Conservation (phyloP, 2,329 filamentous ascomycete species). For the Daldinia sp. region DNA sequence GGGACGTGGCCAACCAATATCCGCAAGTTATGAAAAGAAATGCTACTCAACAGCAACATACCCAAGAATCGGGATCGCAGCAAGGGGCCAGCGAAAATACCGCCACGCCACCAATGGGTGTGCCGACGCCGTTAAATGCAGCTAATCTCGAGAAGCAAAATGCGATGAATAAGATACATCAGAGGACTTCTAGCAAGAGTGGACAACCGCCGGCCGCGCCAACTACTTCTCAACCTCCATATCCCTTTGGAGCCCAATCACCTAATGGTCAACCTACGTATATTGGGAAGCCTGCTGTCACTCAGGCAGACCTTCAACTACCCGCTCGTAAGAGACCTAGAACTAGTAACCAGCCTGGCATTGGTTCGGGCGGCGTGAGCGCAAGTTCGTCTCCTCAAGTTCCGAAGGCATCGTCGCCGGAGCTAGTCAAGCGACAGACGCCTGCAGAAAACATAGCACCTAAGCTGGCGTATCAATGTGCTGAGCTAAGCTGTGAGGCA, state of each 20-base stretch:
- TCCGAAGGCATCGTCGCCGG: constrained; percentile 58
- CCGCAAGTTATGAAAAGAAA: constrained; percentile 44
- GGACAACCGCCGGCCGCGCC: constrained; percentile 64
- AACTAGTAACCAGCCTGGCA: constrained; percentile 51
- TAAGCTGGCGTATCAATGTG: constrained; percentile 59
- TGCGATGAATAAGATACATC: constrained; percentile 57
- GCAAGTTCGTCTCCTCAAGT: constrained; percentile 58
- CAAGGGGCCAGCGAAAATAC: constrained; percentile 43
- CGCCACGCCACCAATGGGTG: constrained; percentile 47
- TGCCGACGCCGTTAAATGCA: constrained; percentile 52
- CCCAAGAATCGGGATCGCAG: constrained; percentile 34
- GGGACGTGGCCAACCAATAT: constrained; percentile 51
- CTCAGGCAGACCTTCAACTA: constrained; percentile 62
- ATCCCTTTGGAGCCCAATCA: constrained; percentile 62
- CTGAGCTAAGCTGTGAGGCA: constrained; percentile 63
- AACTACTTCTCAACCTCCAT: constrained; percentile 65
- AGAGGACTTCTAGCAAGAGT: constrained; percentile 55
- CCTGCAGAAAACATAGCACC: constrained; percentile 47
- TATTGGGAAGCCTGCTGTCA: constrained; percentile 59
- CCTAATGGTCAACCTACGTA: constrained; percentile 68
- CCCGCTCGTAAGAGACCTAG: constrained; percentile 66
- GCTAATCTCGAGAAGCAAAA: constrained; percentile 63
- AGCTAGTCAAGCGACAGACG: constrained; percentile 50
- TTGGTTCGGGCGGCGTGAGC: constrained; percentile 51
- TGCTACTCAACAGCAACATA: constrained; percentile 42